Percentiles rank a stretch among this genome's conserved stretches.
Conservation (phyloP, 371 early-diverging fungal species). For the Dichotomocladium elegans region DNA sequence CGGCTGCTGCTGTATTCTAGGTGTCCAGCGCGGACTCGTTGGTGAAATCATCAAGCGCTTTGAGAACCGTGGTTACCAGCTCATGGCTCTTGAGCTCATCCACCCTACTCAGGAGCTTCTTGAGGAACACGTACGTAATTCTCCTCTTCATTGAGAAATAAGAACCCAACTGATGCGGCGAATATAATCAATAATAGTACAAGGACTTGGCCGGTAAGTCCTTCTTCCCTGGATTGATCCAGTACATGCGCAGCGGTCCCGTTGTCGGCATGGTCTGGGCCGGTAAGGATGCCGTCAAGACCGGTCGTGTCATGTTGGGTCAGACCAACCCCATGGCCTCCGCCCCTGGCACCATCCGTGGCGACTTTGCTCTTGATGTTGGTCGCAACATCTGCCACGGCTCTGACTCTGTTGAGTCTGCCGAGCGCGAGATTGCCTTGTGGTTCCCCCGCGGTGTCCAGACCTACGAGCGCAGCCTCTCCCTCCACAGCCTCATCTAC, state of each 20-base stretch:
- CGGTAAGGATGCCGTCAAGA: conserved; percentile 96
- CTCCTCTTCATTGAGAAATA: background rate
- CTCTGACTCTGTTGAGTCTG: conserved; percentile 96
- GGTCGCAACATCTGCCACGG: conserved; percentile 98
- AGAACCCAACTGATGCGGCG: background rate
- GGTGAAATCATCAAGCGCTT: conserved; percentile 96
- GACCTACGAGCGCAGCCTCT: conserved; percentile 49
- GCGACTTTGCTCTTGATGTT: conserved; percentile 94
- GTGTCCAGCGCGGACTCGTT: conserved; percentile 92
- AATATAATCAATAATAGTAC: conserved; percentile 52
- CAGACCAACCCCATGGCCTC: conserved; percentile 92
- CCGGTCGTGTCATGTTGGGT: conserved; percentile 96
- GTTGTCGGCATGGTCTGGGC: conserved; percentile 95
- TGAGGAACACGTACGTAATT: conserved; percentile 79
- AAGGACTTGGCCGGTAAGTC: conserved; percentile 86
- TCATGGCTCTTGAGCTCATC: conserved; percentile 82
- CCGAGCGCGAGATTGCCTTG: conserved; percentile 95
- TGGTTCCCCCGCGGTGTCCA: conserved; percentile 93
- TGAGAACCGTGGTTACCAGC: conserved; percentile 84
- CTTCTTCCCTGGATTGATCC: conserved; percentile 94
- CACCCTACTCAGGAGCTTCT: conserved; percentile 76
- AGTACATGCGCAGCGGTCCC: conserved; percentile 85
- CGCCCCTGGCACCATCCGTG: conserved; percentile 98
- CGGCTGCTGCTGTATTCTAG: conserved; percentile 13
- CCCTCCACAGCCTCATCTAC: conserved; percentile 73